These are phyloP conservation scores for Chaetomiaceae sp. DNA, from an alignment of 2,329 filamentous ascomycete genomes.

Conservation along the genomic window DNA sequence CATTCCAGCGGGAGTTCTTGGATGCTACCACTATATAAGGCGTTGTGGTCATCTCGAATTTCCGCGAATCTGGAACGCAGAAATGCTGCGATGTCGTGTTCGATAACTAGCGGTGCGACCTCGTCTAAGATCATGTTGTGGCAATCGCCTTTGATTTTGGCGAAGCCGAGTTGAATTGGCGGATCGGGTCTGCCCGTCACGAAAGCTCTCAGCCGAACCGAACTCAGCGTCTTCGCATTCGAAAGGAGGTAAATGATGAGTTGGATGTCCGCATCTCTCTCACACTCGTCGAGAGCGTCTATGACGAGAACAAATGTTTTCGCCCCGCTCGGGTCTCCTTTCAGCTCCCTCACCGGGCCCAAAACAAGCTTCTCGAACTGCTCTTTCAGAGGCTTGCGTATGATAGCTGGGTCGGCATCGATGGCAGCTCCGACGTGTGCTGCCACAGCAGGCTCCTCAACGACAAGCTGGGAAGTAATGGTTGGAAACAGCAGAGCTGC, in stretches of 20 bases:
- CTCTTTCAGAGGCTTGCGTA: slow-evolving; percentile 6
- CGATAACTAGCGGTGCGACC: slow-evolving; percentile 3
- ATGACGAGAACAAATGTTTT: background rate
- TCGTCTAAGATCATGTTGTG: slow-evolving; percentile 6
- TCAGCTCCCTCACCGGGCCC: slow-evolving; percentile 3
- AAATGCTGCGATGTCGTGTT: slow-evolving; percentile 6
- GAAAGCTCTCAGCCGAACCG: background rate
- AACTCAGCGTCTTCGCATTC: background rate
- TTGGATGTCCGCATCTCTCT: slow-evolving; percentile 1
- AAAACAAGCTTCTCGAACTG: slow-evolving; percentile 7
- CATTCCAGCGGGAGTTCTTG: slow-evolving; percentile 20
- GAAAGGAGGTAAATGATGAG: slow-evolving; percentile 4
- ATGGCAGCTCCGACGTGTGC: too few relatives aligned
- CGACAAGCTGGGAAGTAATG: slow-evolving; percentile 4
- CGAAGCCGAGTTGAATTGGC: background rate
- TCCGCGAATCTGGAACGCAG: too few relatives aligned
- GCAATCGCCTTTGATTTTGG: background rate
- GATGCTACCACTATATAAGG: background rate
- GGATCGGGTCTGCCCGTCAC: slow-evolving; percentile 4
- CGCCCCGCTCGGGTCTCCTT: background rate
- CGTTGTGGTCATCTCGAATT: slow-evolving; percentile 30
- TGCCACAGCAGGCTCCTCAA: too few relatives aligned
- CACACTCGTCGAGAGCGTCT: slow-evolving; percentile 4
- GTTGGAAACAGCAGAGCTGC: slow-evolving; percentile 4
- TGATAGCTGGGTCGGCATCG: too few relatives aligned